phyloP scores from a whole-genome alignment of 75 land plant species.

The Sequoia sempervirens region DNA sequence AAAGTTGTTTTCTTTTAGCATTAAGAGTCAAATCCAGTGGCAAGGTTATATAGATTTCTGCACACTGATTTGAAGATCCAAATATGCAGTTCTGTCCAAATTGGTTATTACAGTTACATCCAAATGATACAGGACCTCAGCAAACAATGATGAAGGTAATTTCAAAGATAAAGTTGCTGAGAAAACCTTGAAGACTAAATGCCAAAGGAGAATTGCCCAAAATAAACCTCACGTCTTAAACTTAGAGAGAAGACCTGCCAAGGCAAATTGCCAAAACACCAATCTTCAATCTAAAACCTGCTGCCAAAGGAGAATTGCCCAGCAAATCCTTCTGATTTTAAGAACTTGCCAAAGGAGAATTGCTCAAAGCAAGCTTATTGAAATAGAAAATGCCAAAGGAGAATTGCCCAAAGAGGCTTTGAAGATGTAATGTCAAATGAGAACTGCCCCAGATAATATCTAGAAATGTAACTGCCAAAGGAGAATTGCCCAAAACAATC shows the following conservation, averaged over 20 bases:
- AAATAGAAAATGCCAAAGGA: constrained; percentile 16
- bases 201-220: constrained; percentile 59
- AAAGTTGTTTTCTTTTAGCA: neutral
- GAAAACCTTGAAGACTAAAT: neutral
- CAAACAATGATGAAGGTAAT: neutral
- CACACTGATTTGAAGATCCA: neutral
- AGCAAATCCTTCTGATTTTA: constrained; percentile 17
- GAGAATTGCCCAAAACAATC: constrained; percentile 18
- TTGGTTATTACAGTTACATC: neutral
- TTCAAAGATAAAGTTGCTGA: neutral
- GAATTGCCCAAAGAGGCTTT: constrained; percentile 21
- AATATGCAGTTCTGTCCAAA: neutral
- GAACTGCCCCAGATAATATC: constrained; percentile 7
- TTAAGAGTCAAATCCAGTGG: neutral
- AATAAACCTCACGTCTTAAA: neutral
- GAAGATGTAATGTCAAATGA: constrained; percentile 28
- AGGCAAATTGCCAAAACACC: neutral
- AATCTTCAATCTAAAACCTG: constrained; percentile 6
- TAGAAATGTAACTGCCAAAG: constrained; percentile 27
- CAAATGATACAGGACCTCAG: neutral
- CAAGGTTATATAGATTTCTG: neutral
- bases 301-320: constrained; percentile 11
- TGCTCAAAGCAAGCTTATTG: constrained; percentile 21
- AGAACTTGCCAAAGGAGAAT: constrained; percentile 6
- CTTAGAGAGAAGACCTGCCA: constrained; percentile 8